Evolutionary conservation across 495 filamentous ascomycete species (phyloP).

Genomic region (Xylaria curta): DNA sequence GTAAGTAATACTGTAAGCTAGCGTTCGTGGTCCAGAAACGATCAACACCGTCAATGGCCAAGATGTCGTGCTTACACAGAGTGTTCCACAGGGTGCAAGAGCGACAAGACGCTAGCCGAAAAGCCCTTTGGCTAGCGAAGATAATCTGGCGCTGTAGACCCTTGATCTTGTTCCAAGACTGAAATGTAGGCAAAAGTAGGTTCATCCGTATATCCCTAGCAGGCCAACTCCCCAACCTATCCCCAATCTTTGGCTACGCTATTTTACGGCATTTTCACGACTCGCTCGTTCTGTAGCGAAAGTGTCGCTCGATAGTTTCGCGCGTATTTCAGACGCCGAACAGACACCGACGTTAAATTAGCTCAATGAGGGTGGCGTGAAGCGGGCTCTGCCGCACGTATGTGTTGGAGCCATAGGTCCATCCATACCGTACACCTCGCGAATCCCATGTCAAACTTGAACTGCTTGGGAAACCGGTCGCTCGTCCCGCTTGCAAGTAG

Average conservation of each 20-base stretch:
- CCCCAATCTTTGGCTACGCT: background rate
- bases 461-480: background rate
- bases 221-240: background rate
- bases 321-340: background rate
- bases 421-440: background rate
- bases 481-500: background rate
- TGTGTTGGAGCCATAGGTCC: background rate
- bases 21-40: background rate
- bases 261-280: background rate
- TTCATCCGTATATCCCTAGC: background rate
- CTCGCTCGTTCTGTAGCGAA: background rate
- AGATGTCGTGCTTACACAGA: background rate
- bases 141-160: background rate
- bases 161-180: background rate
- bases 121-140: background rate
- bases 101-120: background rate
- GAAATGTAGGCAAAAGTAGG: background rate
- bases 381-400: background rate
- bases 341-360: background rate
- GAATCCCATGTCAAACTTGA: background rate
- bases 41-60: background rate
- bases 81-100: background rate
- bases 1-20: slow-evolving; percentile 4
- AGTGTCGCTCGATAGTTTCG: background rate
- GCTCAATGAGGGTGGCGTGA: background rate